phyloP scores from a whole-genome alignment of 768 basidiomycete species.

The Hericium erinaceus region DNA sequence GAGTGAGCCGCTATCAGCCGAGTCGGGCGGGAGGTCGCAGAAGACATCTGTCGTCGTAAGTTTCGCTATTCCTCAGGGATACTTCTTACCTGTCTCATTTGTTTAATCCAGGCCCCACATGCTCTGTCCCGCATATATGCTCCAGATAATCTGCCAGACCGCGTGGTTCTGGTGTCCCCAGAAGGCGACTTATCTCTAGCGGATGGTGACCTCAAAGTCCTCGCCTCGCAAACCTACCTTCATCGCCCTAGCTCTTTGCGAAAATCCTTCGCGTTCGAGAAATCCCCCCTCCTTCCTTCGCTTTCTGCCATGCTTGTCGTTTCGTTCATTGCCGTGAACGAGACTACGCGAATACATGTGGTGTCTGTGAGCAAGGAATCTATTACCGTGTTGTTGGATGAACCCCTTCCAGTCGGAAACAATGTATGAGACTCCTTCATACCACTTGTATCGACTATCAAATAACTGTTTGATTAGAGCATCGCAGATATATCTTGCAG shows the following conservation, averaged over 20 bases:
- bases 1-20: conserved; percentile 17
- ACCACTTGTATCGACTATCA: neutral
- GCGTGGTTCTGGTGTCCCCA: conserved; percentile 25
- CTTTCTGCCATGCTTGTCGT: neutral
- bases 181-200: conserved; percentile 26
- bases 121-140: conserved; percentile 29
- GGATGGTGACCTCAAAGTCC: conserved; percentile 20
- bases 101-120: conserved; percentile 32
- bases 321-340: neutral
- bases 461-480: conserved; percentile 10
- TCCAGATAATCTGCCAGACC: conserved; percentile 18
- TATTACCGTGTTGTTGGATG: neutral
- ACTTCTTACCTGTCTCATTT: conserved; percentile 2
- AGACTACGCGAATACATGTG: neutral
- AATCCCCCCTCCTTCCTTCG: conserved; percentile 13
- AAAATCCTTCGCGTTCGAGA: conserved; percentile 23
- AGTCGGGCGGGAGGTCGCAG: conserved; percentile 27
- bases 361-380: neutral
- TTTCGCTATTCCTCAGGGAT: conserved; percentile 7
- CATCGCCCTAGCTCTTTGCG: conserved; percentile 21
- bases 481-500: conserved; percentile 23
- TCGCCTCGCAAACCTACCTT: conserved; percentile 12
- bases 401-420: neutral
- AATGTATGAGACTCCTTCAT: neutral
- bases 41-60: conserved; percentile 38